Conservation (phyloP, 2,329 filamentous ascomycete species). For the Colletotrichum shisoi region DNA sequence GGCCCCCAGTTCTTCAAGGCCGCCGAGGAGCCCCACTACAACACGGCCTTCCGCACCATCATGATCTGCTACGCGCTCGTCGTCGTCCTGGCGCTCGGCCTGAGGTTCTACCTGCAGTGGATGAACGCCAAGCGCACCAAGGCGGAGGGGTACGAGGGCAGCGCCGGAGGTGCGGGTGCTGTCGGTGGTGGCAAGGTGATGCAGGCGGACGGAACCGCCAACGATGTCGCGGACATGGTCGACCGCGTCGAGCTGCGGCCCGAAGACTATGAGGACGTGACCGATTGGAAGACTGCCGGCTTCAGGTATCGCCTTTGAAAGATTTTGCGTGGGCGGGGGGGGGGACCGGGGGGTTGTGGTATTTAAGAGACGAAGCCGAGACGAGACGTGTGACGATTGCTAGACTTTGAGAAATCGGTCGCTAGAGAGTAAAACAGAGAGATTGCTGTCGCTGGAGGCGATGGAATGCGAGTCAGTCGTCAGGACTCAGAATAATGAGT, state of each 20-base stretch:
- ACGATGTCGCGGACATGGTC: slow-evolving; percentile 46
- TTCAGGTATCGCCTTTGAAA: slow-evolving; percentile 61
- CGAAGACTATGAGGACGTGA: slow-evolving; percentile 64
- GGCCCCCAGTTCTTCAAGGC: slow-evolving; percentile 64
- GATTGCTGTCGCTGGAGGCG: no score
- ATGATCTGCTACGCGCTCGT: slow-evolving; percentile 64
- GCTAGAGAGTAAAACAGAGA: background rate
- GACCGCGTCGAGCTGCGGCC: slow-evolving; percentile 51
- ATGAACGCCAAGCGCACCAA: slow-evolving; percentile 54
- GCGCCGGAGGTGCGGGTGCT: slow-evolving; percentile 52
- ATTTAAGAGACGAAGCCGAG: background rate
- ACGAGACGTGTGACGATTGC: background rate
- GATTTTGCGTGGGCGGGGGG: no score
- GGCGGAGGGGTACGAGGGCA: slow-evolving; percentile 57
- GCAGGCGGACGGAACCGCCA: slow-evolving; percentile 41
- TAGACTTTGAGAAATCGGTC: no score
- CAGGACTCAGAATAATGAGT: background rate
- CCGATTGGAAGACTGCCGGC: slow-evolving; percentile 66
- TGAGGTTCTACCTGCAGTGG: slow-evolving; percentile 59
- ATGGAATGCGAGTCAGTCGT: background rate
- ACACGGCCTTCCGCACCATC: slow-evolving; percentile 63
- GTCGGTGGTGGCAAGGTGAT: slow-evolving; percentile 51
- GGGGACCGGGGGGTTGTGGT: no score
- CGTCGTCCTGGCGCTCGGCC: slow-evolving; percentile 52
- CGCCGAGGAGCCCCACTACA: slow-evolving; percentile 59